Evolutionary conservation across 2,329 filamentous ascomycete genomes (phyloP), one percentile per base, ranked within the genome.

Genomic region (Massarina eburnea): DNA sequence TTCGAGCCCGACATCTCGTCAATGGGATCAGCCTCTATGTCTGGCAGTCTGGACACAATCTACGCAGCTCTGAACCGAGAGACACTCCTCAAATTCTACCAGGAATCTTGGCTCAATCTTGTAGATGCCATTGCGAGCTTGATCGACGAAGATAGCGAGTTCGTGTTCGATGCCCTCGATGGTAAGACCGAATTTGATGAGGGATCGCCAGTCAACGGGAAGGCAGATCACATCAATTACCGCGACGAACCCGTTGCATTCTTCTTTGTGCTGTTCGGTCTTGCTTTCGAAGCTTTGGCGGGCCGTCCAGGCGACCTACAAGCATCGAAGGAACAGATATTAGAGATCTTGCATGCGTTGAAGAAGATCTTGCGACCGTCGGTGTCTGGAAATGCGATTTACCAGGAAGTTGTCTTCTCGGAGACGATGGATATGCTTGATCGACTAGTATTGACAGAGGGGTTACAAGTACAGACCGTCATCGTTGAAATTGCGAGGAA

Each of bases 1-100:
- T 99, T 99, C 64, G 95, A 99, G 75, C 94, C 95, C 0, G 94
- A 99, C 59, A 96, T 97, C 40, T 96, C 92, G 71, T 95, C 87
- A 5, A 76, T 95, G 39, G 90, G 89, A 0, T 88, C 89, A 3
- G 85, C 87, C 0, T 89, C 88, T 3, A 76, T 91, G 32, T 91
- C 89, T 22, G 89, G 89, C 20, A 92, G 91, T 64, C 76, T 97
- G 10, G 92, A 97, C 64, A 91, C 89, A 1, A 90, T 97, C 18
- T 99, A 99, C 64, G 90, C 94, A 27, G 92, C 94, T 0, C 76
- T 99, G 51, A 97, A 97, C 66, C 83, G 94, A 15, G 91, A 99
- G 71, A 97, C 94, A 0, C 77, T 97, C 32, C 79, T 99, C 12
- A 87, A 86, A 67, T 99, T 99, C 71, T 99, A 99, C 67, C 92